Percentiles rank a stretch among this genome's conserved stretches.
Conservation (phyloP, 495 filamentous ascomycete genomes). For the Aspergillus nanangensis region DNA sequence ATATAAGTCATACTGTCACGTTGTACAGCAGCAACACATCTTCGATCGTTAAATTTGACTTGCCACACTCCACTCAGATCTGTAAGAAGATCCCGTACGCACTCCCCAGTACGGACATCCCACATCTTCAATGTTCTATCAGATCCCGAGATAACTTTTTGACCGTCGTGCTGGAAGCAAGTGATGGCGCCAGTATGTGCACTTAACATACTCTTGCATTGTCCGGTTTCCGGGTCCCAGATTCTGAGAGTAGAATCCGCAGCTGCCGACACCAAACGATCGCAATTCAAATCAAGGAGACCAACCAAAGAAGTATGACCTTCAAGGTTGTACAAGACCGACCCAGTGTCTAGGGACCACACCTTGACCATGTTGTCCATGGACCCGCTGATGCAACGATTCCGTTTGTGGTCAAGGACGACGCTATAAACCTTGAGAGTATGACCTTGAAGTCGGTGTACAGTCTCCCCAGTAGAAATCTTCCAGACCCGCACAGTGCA, state of each 20-base stretch:
- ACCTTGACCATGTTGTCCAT: conserved; percentile 99
- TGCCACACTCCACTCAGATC: conserved; percentile 97
- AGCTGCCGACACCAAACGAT: conserved; percentile 88
- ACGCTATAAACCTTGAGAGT: conserved; percentile 96
- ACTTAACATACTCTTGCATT: conserved; percentile 82
- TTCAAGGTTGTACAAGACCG: conserved; percentile 83
- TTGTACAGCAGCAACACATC: conserved; percentile 96
- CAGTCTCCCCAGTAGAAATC: conserved; percentile 88
- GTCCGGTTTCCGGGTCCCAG: conserved; percentile 93
- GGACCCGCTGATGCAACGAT: conserved; percentile 93
- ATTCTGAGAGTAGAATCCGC: conserved; percentile 94
- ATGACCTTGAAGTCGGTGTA: conserved; percentile 86
- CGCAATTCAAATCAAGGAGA: conserved; percentile 79
- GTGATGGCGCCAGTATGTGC: conserved; percentile 97
- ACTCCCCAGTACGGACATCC: conserved; percentile 89
- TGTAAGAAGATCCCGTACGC: conserved; percentile 90
- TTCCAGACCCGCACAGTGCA: conserved; percentile 95
- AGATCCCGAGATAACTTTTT: conserved; percentile 94
- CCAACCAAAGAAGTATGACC: conserved; percentile 93
- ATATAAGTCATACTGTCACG: conserved; percentile 88
- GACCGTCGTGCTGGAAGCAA: conserved; percentile 96
- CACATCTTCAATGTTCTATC: conserved; percentile 98
- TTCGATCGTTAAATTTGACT: conserved; percentile 92
- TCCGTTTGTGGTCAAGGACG: conserved; percentile 86
- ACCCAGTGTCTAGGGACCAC: conserved; percentile 90